Evolutionary conservation across 1,139 yeast species (phyloP).

Genomic region (Debaryomyces coudertii): DNA sequence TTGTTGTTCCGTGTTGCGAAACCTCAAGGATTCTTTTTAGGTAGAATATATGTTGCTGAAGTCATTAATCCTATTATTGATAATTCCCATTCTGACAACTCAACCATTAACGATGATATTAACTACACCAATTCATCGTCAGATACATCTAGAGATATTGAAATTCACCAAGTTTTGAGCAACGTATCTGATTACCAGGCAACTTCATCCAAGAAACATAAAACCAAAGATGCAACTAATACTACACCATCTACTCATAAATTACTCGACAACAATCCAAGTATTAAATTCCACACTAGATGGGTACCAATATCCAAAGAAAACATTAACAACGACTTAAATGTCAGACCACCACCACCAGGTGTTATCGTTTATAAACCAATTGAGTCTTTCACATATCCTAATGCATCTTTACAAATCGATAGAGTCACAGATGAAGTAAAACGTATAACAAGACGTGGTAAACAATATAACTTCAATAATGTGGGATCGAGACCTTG

Average conservation of each 20-base stretch:
- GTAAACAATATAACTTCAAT: slow-evolving; percentile 47
- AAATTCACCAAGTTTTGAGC: slow-evolving; percentile 48
- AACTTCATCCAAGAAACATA: slow-evolving; percentile 10
- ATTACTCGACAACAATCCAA: slow-evolving; percentile 32
- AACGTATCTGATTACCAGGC: slow-evolving; percentile 26
- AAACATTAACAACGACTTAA: slow-evolving; percentile 59
- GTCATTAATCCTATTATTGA: slow-evolving; percentile 59
- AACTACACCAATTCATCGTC: slow-evolving; percentile 16
- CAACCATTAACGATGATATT: slow-evolving; percentile 5
- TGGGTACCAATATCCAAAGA: slow-evolving; percentile 79
- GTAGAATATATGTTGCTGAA: slow-evolving; percentile 71
- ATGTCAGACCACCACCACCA: slow-evolving; percentile 79
- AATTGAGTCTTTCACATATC: slow-evolving; percentile 77
- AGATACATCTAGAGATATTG: slow-evolving; percentile 33
- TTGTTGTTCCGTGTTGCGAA: slow-evolving; percentile 74
- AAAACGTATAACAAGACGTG: slow-evolving; percentile 62
- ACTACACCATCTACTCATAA: slow-evolving; percentile 24
- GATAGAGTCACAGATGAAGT: slow-evolving; percentile 74
- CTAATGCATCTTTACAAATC: slow-evolving; percentile 75
- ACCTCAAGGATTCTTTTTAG: slow-evolving; percentile 83
- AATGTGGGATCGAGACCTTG: slow-evolving; percentile 79
- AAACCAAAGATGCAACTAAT: slow-evolving; percentile 15
- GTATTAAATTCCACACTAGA: slow-evolving; percentile 56
- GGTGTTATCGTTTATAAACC: slow-evolving; percentile 89
- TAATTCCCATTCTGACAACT: slow-evolving; percentile 16